phyloP scores from a whole-genome alignment of 2,329 filamentous ascomycete species.

The Penicillium sp. region DNA sequence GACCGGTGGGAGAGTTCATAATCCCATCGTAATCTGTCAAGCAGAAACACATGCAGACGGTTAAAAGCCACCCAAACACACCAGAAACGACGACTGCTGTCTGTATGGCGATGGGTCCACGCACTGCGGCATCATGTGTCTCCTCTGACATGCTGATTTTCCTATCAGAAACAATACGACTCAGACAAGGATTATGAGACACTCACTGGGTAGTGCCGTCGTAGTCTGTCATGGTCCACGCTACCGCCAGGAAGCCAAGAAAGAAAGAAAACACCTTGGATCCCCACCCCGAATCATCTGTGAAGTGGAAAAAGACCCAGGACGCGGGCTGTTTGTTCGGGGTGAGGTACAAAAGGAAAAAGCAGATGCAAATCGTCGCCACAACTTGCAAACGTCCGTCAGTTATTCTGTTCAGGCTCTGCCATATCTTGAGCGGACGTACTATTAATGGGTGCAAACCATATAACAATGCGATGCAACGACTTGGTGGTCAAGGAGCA shows the following conservation, averaged over 20 bases:
- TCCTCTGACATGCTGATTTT: slow-evolving; percentile 56
- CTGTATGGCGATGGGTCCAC: slow-evolving; percentile 55
- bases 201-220: slow-evolving; percentile 59
- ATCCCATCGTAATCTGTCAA: slow-evolving; percentile 53
- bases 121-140: slow-evolving; percentile 57
- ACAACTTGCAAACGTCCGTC: slow-evolving; percentile 36
- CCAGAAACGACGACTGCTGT: slow-evolving; percentile 56
- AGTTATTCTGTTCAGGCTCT: not conserved
- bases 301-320: slow-evolving; percentile 58
- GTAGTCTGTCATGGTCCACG: slow-evolving; percentile 61
- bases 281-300: slow-evolving; percentile 58
- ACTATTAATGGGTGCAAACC: slow-evolving; percentile 63
- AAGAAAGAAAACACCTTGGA: slow-evolving; percentile 58
- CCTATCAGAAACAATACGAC: not conserved
- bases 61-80: slow-evolving; percentile 56
- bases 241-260: slow-evolving; percentile 45
- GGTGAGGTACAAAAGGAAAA: slow-evolving; percentile 53
- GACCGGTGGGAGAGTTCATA: slow-evolving; percentile 52
- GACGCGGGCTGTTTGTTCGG: slow-evolving; percentile 53
- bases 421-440: slow-evolving; percentile 4
- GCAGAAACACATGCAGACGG: slow-evolving; percentile 59
- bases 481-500: slow-evolving; percentile 57
- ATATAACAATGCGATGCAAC: slow-evolving; percentile 55
- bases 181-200: not conserved
- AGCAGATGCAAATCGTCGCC: slow-evolving; percentile 56